Conservation (phyloP, 257 asterid genomes). For the Capsicum pubescens region DNA sequence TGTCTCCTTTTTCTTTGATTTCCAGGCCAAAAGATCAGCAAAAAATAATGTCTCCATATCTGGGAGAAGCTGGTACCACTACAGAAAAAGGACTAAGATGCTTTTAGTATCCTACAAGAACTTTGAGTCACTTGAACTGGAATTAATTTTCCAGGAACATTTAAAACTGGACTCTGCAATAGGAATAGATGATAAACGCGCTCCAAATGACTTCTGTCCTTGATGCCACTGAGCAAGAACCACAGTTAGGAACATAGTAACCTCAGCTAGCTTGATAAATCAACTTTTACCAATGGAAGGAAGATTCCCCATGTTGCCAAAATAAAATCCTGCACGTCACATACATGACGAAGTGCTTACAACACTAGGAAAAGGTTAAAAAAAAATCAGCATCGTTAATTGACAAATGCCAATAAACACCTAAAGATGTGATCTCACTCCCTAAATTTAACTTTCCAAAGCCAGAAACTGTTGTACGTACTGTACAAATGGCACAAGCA, state of each 20-base stretch:
- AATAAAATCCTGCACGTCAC: neutral
- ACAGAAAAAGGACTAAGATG: slow-evolving; percentile 14
- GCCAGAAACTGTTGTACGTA: neutral
- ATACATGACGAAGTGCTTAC: neutral
- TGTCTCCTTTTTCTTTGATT: neutral
- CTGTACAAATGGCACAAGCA: slow-evolving; percentile 21
- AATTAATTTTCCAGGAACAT: neutral
- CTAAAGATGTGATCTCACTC: neutral
- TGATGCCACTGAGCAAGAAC: slow-evolving; percentile 4
- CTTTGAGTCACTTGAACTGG: slow-evolving; percentile 4
- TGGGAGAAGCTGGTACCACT: neutral
- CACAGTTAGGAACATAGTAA: neutral
- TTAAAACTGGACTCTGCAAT: slow-evolving; percentile 7
- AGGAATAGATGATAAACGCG: neutral
- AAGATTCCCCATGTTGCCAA: neutral
- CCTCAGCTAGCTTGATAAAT: slow-evolving; percentile 10
- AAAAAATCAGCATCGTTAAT: neutral
- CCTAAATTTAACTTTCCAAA: neutral
- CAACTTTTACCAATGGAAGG: slow-evolving; percentile 16
- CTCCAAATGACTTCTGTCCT: neutral
- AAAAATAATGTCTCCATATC: neutral
- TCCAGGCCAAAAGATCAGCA: neutral
- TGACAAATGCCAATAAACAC: slow-evolving; percentile 11
- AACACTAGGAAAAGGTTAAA: neutral
- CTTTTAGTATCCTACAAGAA: slow-evolving; percentile 19